Evolutionary conservation across 164 flowering plant genomes (phyloP).

Genomic region (Santalum album): DNA sequence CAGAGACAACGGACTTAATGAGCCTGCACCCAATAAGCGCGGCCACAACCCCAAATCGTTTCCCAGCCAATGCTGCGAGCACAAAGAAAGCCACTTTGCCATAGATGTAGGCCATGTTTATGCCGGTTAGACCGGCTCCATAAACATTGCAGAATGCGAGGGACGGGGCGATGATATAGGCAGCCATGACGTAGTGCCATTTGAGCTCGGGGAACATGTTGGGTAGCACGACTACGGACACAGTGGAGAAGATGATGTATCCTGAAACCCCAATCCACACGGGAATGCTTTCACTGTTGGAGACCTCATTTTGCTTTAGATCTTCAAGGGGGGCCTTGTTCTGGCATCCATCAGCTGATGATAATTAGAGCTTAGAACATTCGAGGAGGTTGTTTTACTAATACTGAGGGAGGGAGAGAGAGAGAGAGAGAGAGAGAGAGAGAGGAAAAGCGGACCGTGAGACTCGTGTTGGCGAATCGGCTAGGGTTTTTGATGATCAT

Average conservation of each 20-base stretch:
- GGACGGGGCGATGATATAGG: slow-evolving; percentile 50
- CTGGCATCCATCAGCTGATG: slow-evolving; percentile 10
- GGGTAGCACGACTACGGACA: slow-evolving; percentile 33
- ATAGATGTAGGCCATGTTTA: slow-evolving; percentile 58
- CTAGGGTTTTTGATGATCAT: slow-evolving; percentile 20
- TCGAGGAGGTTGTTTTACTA: too few species aligned
- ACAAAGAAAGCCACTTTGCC: slow-evolving; percentile 53
- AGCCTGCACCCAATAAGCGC: slow-evolving; percentile 48
- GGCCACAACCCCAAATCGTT: slow-evolving; percentile 43
- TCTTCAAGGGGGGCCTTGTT: slow-evolving; percentile 15
- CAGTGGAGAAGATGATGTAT: slow-evolving; percentile 23
- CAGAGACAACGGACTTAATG: slow-evolving; percentile 44
- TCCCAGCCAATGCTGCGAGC: slow-evolving; percentile 39
- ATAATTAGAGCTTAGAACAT: too few species aligned
- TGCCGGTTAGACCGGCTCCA: slow-evolving; percentile 57
- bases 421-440: too few species aligned
- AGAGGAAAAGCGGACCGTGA: too few species aligned
- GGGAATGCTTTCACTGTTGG: slow-evolving; percentile 43
- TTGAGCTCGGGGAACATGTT: slow-evolving; percentile 51
- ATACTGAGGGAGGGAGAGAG: too few species aligned
- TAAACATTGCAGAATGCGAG: slow-evolving; percentile 61
- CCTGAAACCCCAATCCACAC: slow-evolving; percentile 39
- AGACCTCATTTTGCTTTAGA: slow-evolving; percentile 27
- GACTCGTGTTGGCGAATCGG: slow-evolving; percentile 18
- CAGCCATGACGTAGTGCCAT: slow-evolving; percentile 47